phyloP scores from a whole-genome alignment of 768 basidiomycete species.

The Cystobasidium onofrii region DNA sequence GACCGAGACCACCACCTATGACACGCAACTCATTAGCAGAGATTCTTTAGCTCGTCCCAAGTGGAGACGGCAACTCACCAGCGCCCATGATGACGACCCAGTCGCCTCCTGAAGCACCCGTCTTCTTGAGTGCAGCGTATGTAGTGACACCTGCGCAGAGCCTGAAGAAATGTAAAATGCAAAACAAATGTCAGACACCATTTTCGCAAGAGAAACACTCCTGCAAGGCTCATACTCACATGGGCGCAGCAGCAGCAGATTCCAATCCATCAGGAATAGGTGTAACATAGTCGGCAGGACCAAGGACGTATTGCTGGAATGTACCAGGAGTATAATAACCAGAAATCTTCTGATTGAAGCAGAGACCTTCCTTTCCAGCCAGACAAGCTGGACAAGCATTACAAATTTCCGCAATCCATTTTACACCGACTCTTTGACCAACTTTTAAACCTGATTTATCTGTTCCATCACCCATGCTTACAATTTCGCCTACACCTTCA shows the following conservation, averaged over 20 bases:
- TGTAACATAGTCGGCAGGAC: slow-evolving; percentile 31
- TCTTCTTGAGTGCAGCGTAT: slow-evolving; percentile 67
- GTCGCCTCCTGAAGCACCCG: slow-evolving; percentile 55
- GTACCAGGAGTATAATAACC: slow-evolving; percentile 19
- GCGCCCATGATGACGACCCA: slow-evolving; percentile 57
- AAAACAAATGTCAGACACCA: too few species aligned
- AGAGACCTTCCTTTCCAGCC: slow-evolving; percentile 1
- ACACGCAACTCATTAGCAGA: neutral
- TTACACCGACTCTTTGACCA: slow-evolving; percentile 25
- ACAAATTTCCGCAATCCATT: slow-evolving; percentile 16
- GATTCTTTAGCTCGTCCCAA: neutral
- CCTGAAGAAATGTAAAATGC: neutral
- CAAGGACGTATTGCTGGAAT: slow-evolving; percentile 30
- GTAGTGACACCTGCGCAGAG: slow-evolving; percentile 57
- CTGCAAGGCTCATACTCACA: too few species aligned
- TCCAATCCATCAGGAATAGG: slow-evolving; percentile 33
- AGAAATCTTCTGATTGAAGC: slow-evolving; percentile 25
- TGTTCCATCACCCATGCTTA: slow-evolving; percentile 26
- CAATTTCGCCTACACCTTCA: slow-evolving; percentile 27
- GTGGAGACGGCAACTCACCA: slow-evolving; percentile 22
- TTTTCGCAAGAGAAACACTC: too few species aligned
- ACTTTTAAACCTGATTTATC: slow-evolving; percentile 20
- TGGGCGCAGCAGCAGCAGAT: slow-evolving; percentile 23
- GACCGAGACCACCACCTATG: slow-evolving; percentile 31
- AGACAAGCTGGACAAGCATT: slow-evolving; percentile 11